These are phyloP conservation scores for Hygrocybe coccinea DNA, from an alignment of 768 basidiomycete species.

Conservation along the genomic window DNA sequence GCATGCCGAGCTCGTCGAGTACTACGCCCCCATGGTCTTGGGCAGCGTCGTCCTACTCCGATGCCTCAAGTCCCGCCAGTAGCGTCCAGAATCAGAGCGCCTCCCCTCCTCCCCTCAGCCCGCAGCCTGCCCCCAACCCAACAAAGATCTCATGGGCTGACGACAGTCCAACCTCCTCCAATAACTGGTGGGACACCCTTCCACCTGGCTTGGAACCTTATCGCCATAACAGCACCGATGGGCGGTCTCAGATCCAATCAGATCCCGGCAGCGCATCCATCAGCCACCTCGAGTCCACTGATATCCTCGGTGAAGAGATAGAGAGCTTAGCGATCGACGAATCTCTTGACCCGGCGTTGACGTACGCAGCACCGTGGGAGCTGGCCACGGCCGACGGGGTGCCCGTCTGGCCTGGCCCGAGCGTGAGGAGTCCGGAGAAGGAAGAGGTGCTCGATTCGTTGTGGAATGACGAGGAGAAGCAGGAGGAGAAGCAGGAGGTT, in stretches of 20 bases:
- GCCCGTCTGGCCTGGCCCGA: not conserved
- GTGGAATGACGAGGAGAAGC: conserved; percentile 10
- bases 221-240: not conserved
- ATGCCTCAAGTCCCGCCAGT: not conserved
- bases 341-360: conserved; percentile 1
- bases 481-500: conserved; percentile 13
- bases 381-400: not conserved
- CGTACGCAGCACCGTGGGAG: conserved; percentile 9
- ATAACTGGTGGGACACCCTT: not conserved
- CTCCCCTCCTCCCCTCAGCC: not conserved
- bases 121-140: not conserved
- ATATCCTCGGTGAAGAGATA: not conserved
- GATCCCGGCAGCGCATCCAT: not conserved
- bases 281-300: not conserved
- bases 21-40: not conserved
- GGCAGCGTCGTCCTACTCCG: not conserved
- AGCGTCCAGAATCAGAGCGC: conserved; percentile 1
- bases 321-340: conserved; percentile 1
- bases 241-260: not conserved
- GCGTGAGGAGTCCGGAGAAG: conserved; percentile 17
- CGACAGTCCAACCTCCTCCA: not conserved
- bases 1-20: not conserved
- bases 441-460: conserved; percentile 13
- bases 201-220: not conserved
- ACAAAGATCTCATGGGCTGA: not conserved